These are phyloP conservation scores for Cercospora sojina DNA, from an alignment of 2,329 filamentous ascomycete genomes.

Conservation along the genomic window DNA sequence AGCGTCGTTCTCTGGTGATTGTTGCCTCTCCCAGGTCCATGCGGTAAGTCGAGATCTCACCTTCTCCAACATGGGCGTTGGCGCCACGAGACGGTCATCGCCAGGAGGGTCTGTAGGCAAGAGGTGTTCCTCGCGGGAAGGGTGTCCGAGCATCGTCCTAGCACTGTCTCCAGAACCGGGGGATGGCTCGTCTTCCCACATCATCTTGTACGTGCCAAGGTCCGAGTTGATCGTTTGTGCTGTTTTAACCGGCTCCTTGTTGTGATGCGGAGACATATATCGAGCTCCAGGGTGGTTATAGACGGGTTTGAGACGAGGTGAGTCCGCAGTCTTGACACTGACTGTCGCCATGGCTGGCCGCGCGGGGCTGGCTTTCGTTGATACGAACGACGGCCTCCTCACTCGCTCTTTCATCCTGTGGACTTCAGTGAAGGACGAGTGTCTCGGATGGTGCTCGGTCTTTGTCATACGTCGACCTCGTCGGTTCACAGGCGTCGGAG, in stretches of 20 bases:
- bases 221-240: conserved; percentile 30
- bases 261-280: not conserved
- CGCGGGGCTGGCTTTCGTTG: conserved; percentile 22
- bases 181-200: conserved; percentile 29
- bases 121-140: not conserved
- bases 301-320: conserved; percentile 23
- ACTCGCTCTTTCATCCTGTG: conserved; percentile 17
- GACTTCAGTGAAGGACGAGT: conserved; percentile 23
- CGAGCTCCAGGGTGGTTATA: conserved; percentile 20
- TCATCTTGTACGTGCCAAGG: conserved; percentile 28
- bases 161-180: conserved; percentile 20
- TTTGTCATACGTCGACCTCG: conserved; percentile 18
- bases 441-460: conserved; percentile 16
- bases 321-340: conserved; percentile 25
- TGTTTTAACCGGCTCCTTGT: conserved; percentile 19
- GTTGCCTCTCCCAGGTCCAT: conserved; percentile 30
- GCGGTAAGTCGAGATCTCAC: conserved; percentile 31
- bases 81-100: not conserved
- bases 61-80: conserved; percentile 25
- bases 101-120: not conserved
- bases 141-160: conserved; percentile 9
- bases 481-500: conserved; percentile 4
- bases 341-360: conserved; percentile 27
- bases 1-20: conserved; percentile 13
- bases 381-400: conserved; percentile 16